Evolutionary conservation across 306 rosid genomes (phyloP), one percentile per base, ranked within the genome.

Genomic region (Senna siamea): DNA sequence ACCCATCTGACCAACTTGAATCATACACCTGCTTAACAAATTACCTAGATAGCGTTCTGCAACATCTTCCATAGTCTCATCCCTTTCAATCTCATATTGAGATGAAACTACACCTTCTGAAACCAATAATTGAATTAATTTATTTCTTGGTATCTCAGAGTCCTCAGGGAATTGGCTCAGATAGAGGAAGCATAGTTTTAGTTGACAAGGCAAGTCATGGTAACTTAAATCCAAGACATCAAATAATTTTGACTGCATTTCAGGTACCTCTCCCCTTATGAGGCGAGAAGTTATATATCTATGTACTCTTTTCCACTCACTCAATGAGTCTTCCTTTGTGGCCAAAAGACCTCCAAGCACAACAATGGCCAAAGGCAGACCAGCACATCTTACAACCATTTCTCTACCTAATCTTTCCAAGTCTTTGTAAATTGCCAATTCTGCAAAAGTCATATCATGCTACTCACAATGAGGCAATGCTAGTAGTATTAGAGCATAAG

Each of bases 331-430:
- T 72, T 66, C 77, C 69, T 84, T 87, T 35, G 83, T 77, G n/a
- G 87, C 86, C 65, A 82, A 78, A 67, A 87, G 82, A 13, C 88
- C 88, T 69, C 88, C 91, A 41, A 83, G 83, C 48, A 84, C 88
- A 9, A 84, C 58, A 68, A 87, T 87, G 17, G 85, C 85, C 59
- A 87, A 43, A 17, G 91, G 91, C 58, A 87, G 60, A 72, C 91
- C 87, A 58, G 68, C 85, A 70, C 89, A 87, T 23, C 59, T 87
- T 44, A 53, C 82, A 77, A 80, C 82, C 86, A 87, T 87, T 41
- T 87, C 85, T 58, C 75, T 70, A 23, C 84, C 91, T 38, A 84
- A 44, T 66, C 69, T 66, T 73, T 79, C 77, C 14, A 76, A 62
- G 52, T 72, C 75, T 38, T 76, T 5, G 47, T 19, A 6, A 53